phyloP scores from a whole-genome alignment of 2,329 filamentous ascomycete species.

The Sclerotinia sclerotiorum region DNA sequence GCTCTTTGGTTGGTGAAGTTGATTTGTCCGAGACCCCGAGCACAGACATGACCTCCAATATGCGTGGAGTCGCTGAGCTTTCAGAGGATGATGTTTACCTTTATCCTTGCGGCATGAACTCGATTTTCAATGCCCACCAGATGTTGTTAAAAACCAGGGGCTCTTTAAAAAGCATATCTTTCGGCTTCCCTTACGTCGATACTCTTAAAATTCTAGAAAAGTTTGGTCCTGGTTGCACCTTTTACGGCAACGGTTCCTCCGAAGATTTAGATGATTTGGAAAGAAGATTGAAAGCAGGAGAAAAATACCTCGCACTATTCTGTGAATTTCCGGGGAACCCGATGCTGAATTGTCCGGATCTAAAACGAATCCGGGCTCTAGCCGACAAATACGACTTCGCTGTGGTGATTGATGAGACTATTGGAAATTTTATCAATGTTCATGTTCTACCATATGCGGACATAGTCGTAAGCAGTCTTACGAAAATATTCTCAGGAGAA shows the following conservation, averaged over 20 bases:
- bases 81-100: slow-evolving; percentile 86
- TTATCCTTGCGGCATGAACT: slow-evolving; percentile 88
- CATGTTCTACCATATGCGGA: slow-evolving; percentile 89
- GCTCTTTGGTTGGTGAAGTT: slow-evolving; percentile 71
- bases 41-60: slow-evolving; percentile 50
- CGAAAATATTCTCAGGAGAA: slow-evolving; percentile 96
- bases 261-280: slow-evolving; percentile 85
- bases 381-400: slow-evolving; percentile 85
- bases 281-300: slow-evolving; percentile 64
- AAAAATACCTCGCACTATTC: slow-evolving; percentile 79
- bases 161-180: slow-evolving; percentile 75
- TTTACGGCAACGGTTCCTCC: slow-evolving; percentile 79
- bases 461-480: slow-evolving; percentile 89
- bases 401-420: slow-evolving; percentile 91
- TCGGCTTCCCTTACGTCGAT: slow-evolving; percentile 97
- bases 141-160: slow-evolving; percentile 66
- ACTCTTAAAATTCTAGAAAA: slow-evolving; percentile 94
- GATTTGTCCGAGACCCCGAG: slow-evolving; percentile 61
- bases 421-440: slow-evolving; percentile 94
- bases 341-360: slow-evolving; percentile 78
- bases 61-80: slow-evolving; percentile 62
- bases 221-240: slow-evolving; percentile 84
- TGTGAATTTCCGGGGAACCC: slow-evolving; percentile 96
- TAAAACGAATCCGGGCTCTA: slow-evolving; percentile 74
- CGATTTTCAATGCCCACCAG: slow-evolving; percentile 86